These are phyloP conservation scores for Paecilomyces variotii DNA, from an alignment of 2,329 filamentous ascomycete species.

Conservation along the genomic window DNA sequence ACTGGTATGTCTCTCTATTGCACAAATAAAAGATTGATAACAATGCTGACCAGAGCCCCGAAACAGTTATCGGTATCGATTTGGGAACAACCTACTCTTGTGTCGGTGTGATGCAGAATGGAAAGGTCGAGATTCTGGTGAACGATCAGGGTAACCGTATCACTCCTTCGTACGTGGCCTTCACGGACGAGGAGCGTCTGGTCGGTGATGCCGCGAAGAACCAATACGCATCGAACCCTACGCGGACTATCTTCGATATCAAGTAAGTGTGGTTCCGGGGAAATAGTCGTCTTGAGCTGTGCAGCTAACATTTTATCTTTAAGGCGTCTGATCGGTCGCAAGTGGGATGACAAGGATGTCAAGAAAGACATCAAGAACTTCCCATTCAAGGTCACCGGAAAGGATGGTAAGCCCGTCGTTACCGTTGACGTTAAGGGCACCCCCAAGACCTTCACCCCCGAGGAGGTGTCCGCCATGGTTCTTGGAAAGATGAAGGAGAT, in stretches of 20 bases:
- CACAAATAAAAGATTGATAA: neutral
- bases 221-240: slow-evolving; percentile 75
- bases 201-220: slow-evolving; percentile 98
- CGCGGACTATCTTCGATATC: slow-evolving; percentile 69
- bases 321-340: slow-evolving; percentile 78
- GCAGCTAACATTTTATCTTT: neutral
- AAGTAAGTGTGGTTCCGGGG: slow-evolving; percentile 56
- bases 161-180: slow-evolving; percentile 89
- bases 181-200: slow-evolving; percentile 92
- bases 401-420: slow-evolving; percentile 83
- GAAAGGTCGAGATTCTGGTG: slow-evolving; percentile 89
- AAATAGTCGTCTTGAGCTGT: neutral
- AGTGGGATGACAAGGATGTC: slow-evolving; percentile 75
- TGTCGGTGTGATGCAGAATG: slow-evolving; percentile 92
- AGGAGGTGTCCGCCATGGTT: slow-evolving; percentile 61
- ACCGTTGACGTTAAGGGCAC: slow-evolving; percentile 54
- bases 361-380: slow-evolving; percentile 96
- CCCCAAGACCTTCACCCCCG: slow-evolving; percentile 57
- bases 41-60: slow-evolving; percentile 7
- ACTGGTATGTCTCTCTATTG: slow-evolving; percentile 44
- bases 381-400: slow-evolving; percentile 87
- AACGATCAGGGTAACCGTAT: slow-evolving; percentile 98
- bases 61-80: slow-evolving; percentile 82
- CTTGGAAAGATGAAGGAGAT: slow-evolving; percentile 61
- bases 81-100: slow-evolving; percentile 81